phyloP scores from a whole-genome alignment of 441 rosid genomes.

The Gossypium schwendimanii region DNA sequence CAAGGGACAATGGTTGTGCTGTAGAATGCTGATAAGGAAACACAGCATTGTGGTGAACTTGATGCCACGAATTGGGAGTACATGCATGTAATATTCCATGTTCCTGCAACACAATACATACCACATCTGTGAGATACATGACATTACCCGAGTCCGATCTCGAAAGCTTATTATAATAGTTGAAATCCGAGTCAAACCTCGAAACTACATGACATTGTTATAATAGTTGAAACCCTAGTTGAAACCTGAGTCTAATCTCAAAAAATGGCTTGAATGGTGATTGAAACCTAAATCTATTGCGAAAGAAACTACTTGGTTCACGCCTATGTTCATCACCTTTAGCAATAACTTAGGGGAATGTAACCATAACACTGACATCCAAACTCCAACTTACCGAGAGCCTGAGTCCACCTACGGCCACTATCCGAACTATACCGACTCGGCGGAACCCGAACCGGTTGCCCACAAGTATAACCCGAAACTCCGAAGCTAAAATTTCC shows the following conservation, averaged over 20 bases:
- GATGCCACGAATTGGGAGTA: constrained; percentile 64
- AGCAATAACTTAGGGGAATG: no score
- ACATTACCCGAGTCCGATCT: no score
- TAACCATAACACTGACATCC: no score
- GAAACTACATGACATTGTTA: no score
- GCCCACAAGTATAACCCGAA: constrained; percentile 59
- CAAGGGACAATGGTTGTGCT: constrained; percentile 57
- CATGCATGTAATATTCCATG: constrained; percentile 63
- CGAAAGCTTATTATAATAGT: no score
- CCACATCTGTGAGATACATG: not conserved
- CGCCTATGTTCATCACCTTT: no score
- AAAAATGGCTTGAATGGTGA: no score
- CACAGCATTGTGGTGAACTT: constrained; percentile 67
- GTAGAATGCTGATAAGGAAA: constrained; percentile 76
- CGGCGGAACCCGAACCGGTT: constrained; percentile 32
- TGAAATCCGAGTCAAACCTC: no score
- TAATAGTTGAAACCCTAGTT: not conserved
- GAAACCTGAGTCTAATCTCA: not conserved
- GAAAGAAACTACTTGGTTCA: no score
- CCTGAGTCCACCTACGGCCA: constrained; percentile 76
- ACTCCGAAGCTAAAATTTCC: constrained; percentile 48
- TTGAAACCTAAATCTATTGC: no score
- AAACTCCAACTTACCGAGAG: constrained; percentile 36
- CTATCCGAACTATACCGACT: constrained; percentile 35
- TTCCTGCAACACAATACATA: constrained; percentile 31